Base-by-base conservation (phyloP, 805 yeast genomes). In the Candida silvicultrix region DNA sequence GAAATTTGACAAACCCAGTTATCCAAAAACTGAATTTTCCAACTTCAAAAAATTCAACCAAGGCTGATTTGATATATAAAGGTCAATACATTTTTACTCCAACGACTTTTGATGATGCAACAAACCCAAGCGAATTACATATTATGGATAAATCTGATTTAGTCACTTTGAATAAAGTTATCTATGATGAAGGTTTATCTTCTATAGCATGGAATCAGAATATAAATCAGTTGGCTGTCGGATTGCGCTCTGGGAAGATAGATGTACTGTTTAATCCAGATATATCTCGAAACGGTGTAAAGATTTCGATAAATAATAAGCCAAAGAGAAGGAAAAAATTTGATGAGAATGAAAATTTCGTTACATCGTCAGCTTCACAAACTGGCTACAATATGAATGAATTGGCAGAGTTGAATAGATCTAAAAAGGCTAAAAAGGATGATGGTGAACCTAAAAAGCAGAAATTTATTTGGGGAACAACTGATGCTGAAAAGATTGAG, bases 161-260 rank as follows among this genome's bases (percentile, higher is more conserved):
- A 32, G 37, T 49, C 36, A 46, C 53, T 0, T 43, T 56, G 18
- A 38, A 43, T 2, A 29, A 43, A 1, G 31, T 59, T 18, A 18
- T 31, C 1, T 40, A 49, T 2, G 38, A 35, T 2, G 16, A 34
- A 7, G 38, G 23, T 16, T 43, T 57, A 1, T 54, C 59, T 1
- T 46, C 54, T 2, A 5, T 58, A 7, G 51, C 55, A 23, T 60
- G 60, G 59, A 49, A 52, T 37, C n/a, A 39, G 16, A 21, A 18
- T 3, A 53, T 41, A 4, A 54, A 62, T 38, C 63, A 62, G 28
- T 54, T 60, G 11, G 47, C 54, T n/a, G 41, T 57, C 5, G 64
- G 62, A 3, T 48, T 46, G 4, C 11, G 35, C 0, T 32, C 44
- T 10, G 62, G 63, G 1, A 6, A 25, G 1, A 16, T 56, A 1